Conservation (phyloP, 108 stramenopile species). For the Cyclotella choctawhatcheeana region DNA sequence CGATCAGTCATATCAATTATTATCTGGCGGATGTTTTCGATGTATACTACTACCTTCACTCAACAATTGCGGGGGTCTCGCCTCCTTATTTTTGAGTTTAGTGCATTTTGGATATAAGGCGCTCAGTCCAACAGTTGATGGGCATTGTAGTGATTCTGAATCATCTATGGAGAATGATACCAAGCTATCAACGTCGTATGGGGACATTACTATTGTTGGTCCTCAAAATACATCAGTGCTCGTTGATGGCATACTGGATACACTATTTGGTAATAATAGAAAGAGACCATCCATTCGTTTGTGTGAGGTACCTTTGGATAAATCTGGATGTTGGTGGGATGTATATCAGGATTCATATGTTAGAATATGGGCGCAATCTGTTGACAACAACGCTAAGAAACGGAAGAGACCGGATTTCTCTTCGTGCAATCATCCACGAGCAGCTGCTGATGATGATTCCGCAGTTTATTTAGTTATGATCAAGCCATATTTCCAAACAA, state of each 20-base stretch:
- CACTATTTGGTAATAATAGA: conserved; percentile 32
- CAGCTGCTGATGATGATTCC: conserved; percentile 1
- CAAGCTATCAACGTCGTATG: conserved; percentile 4
- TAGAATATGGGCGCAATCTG: conserved; percentile 35
- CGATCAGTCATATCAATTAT: conserved; percentile 73
- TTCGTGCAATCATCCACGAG: too few species aligned
- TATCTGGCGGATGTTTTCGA: conserved; percentile 51
- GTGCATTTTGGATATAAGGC: conserved; percentile 53
- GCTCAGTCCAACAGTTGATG: conserved; percentile 17
- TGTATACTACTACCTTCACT: conserved; percentile 34
- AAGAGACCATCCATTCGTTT: conserved; percentile 33
- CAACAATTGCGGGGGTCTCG: conserved; percentile 49
- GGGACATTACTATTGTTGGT: conserved; percentile 42
- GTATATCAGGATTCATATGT: conserved; percentile 71
- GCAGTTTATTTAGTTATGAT: conserved; percentile 39
- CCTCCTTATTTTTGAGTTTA: conserved; percentile 62
- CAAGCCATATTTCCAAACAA: neutral
- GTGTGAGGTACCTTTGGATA: conserved; percentile 40
- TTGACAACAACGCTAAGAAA: conserved; percentile 4
- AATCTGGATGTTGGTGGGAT: conserved; percentile 60
- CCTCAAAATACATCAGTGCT: conserved; percentile 12
- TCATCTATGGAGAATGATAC: neutral
- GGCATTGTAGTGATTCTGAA: conserved; percentile 5
- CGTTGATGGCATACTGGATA: conserved; percentile 41
- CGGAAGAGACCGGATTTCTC: neutral